Base-by-base conservation (phyloP, 495 filamentous ascomycete species). In the Aspergillus heteromorphus region DNA sequence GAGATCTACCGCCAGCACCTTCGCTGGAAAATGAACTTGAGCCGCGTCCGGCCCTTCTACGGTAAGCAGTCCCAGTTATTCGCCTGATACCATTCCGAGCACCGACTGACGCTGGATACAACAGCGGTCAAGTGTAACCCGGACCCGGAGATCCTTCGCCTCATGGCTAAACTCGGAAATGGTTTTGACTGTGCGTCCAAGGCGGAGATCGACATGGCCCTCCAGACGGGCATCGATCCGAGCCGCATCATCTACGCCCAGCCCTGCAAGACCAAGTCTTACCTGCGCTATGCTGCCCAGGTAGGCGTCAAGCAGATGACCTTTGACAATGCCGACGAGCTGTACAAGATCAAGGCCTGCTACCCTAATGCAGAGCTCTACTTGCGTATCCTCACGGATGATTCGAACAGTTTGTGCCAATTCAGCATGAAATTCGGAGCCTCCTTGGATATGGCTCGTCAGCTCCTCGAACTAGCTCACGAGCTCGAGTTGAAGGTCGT, bases 151-250 rank as follows among this genome's bases (percentile, higher is more conserved):
- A 85, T 99, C 42, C 74, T 99, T 55, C 84, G 87, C 63, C 86
- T 97, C 49, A 83, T 99, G 65, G 83, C 89, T 57, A 80, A 82
- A 53, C 80, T 97, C 48, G 93, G 91, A 59, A 92, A 91, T 55
- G 93, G 95, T 55, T 99, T 99, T 71, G 93, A 99, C 73, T 99
- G 93, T 70, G 93, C 93, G 50, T 97, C 95, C 66, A 96, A 96
- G 81, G 76, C 83, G 49, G 93, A 99, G 76, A 96, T 99, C 61
- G 90, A 97, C 64, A 82, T 89, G 64, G 87, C 96, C 58, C 79
- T 97, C 41, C 79, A 80, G 59, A 80, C 91, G 57, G 92, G 91
- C 55, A 81, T 97, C 55, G 88, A 92, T 65, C 90, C 95, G 3
- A 82, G 84, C 51, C 90, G 91, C 63, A 96, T 99, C 77, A 96